These are phyloP conservation scores for bread wheat (Triticum aestivum) DNA, from an alignment of 176 grass and related monocot species.

Conservation along the genomic window DNA sequence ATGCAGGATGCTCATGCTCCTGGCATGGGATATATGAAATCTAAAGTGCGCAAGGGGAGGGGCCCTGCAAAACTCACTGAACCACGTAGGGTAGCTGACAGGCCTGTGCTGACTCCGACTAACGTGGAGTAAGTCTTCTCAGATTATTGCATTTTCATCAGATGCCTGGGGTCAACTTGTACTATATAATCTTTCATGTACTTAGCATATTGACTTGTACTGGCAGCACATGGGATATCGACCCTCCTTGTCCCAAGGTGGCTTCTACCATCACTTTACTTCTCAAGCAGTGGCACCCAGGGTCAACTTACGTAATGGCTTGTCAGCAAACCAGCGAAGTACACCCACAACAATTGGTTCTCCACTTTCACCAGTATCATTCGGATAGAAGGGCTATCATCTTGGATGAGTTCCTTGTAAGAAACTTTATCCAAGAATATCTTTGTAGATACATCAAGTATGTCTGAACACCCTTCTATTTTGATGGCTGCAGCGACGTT, in stretches of 20 bases:
- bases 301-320: constrained; percentile 5
- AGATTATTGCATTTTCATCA: constrained; percentile 10
- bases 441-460: constrained; percentile 20
- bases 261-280: constrained; percentile 41
- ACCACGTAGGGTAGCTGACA: constrained; percentile 29
- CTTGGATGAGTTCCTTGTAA: constrained; percentile 46
- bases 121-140: constrained; percentile 35
- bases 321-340: constrained; percentile 24
- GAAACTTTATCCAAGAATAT: constrained; percentile 17
- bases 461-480: constrained; percentile 12
- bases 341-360: constrained; percentile 26
- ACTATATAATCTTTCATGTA: constrained; percentile 20
- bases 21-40: constrained; percentile 15
- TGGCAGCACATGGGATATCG: constrained; percentile 37
- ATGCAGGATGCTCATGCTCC: constrained; percentile 1
- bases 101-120: constrained; percentile 41
- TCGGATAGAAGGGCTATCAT: constrained; percentile 30
- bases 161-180: not conserved
- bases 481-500: constrained; percentile 26
- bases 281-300: constrained; percentile 48
- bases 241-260: constrained; percentile 41
- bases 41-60: constrained; percentile 13
- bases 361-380: constrained; percentile 41
- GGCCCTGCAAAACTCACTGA: constrained; percentile 40
- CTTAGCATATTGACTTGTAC: constrained; percentile 21